phyloP scores from a whole-genome alignment of 1,284 basidiomycete genomes.

The Ustanciosporium gigantosporum region DNA sequence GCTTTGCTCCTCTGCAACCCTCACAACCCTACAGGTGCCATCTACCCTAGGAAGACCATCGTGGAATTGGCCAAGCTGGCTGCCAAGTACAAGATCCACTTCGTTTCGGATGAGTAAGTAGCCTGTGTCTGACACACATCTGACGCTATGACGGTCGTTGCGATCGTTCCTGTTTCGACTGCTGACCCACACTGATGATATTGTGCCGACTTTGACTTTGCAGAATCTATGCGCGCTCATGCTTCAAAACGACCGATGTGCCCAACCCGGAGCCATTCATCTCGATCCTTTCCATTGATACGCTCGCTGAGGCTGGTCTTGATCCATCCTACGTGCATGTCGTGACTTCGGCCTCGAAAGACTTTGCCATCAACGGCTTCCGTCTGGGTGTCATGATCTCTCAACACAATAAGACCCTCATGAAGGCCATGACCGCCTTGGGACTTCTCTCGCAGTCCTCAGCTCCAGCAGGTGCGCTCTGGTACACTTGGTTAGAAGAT shows the following conservation, averaged over 20 bases:
- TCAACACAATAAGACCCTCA: slow-evolving; percentile 40
- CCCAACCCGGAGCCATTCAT: slow-evolving; percentile 26
- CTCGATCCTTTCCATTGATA: slow-evolving; percentile 44
- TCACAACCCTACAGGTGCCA: slow-evolving; percentile 46
- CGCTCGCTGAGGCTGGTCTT: slow-evolving; percentile 16
- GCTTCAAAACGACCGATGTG: slow-evolving; percentile 18
- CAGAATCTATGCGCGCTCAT: slow-evolving; percentile 46
- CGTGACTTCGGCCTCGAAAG: slow-evolving; percentile 44
- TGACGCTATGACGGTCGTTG: too few relatives aligned
- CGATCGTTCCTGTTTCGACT: too few relatives aligned
- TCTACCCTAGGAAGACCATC: slow-evolving; percentile 40
- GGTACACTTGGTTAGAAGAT: slow-evolving; percentile 33
- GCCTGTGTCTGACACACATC: too few relatives aligned
- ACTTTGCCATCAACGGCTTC: slow-evolving; percentile 53
- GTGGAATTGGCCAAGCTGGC: slow-evolving; percentile 39
- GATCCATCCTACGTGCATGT: slow-evolving; percentile 36
- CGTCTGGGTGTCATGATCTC: slow-evolving; percentile 41
- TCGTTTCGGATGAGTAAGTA: slow-evolving; percentile 45
- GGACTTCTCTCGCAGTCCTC: slow-evolving; percentile 28
- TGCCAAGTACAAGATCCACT: slow-evolving; percentile 40
- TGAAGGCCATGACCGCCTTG: slow-evolving; percentile 19
- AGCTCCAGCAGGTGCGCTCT: slow-evolving; percentile 28
- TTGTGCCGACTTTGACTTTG: background rate
- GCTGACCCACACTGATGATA: background rate
- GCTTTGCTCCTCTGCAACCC: slow-evolving; percentile 49